Conservation (phyloP, 148 eudicot genomes). For the Fallopia convolvulus region DNA sequence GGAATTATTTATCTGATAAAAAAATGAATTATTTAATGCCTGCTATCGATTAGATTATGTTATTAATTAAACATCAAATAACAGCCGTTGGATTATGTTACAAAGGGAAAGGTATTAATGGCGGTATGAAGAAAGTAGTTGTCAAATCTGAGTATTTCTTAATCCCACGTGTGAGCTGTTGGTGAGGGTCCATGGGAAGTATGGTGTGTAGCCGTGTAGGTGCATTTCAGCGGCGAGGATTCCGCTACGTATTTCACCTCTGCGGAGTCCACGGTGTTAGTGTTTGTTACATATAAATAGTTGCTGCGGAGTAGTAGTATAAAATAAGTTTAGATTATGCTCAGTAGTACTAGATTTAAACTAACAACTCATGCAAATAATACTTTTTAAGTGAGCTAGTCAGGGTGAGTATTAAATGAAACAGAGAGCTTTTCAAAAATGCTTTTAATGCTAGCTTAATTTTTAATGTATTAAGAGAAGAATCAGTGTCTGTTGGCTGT, state of each 20-base stretch:
- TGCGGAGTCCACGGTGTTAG: background rate
- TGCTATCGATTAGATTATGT: background rate
- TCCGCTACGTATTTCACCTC: background rate
- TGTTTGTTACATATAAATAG: background rate
- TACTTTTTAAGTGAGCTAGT: background rate
- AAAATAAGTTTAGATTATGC: no score
- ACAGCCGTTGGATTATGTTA: background rate
- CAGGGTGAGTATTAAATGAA: background rate
- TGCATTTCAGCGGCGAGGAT: conserved; percentile 1
- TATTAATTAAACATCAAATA: background rate
- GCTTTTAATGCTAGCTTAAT: background rate
- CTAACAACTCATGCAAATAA: background rate
- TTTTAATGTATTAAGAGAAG: background rate
- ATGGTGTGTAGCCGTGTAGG: background rate
- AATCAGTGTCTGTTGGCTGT: background rate
- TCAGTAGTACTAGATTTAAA: background rate
- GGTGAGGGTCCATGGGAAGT: background rate
- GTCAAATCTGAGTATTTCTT: background rate
- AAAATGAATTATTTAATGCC: background rate
- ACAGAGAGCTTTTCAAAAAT: background rate
- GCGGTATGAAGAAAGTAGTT: background rate
- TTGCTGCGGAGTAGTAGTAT: no score
- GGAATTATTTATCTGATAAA: background rate
- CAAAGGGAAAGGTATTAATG: background rate
- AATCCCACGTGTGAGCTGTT: background rate